Conservation (phyloP, 2,329 filamentous ascomycete species). For the Penicillium sclerotiorum region DNA sequence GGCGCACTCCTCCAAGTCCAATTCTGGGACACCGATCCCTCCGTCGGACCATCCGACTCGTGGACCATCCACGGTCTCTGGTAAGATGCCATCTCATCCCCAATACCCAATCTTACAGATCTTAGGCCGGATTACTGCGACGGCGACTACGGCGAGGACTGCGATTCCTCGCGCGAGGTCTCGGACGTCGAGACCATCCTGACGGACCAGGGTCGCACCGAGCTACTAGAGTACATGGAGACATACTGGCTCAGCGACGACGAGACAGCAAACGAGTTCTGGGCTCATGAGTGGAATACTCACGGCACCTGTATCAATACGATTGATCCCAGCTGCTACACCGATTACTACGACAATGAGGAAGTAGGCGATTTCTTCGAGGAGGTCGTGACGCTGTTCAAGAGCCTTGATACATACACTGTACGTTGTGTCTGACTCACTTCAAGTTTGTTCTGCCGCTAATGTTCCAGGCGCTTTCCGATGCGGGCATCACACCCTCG, state of each 20-base stretch:
- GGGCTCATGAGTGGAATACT: constrained; percentile 4
- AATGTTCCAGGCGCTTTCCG: not conserved
- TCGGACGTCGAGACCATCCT: not conserved
- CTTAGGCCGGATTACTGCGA: constrained; percentile 1
- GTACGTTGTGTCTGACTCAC: no score
- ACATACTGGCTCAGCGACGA: constrained; percentile 2
- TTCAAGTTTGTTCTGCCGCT: no score
- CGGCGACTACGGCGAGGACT: constrained; percentile 2
- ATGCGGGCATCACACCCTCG: constrained; percentile 1
- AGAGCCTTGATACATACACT: constrained; percentile 2
- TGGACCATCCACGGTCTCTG: constrained; percentile 7
- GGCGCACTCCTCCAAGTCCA: constrained; percentile 1
- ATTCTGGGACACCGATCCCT: constrained; percentile 3
- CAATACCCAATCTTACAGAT: not conserved
- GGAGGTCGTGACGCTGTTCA: not conserved
- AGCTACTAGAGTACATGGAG: not conserved
- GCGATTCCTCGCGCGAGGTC: not conserved
- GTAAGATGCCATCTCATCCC: not conserved
- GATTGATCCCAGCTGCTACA: constrained; percentile 1
- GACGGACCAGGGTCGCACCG: not conserved
- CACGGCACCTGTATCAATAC: constrained; percentile 3
- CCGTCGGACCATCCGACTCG: not conserved
- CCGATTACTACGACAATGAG: constrained; percentile 1
- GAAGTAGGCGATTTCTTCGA: constrained; percentile 4
- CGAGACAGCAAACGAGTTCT: not conserved